These are phyloP conservation scores for Babesia caballi DNA, from an alignment of 169 alveolate species.

Conservation along the genomic window DNA sequence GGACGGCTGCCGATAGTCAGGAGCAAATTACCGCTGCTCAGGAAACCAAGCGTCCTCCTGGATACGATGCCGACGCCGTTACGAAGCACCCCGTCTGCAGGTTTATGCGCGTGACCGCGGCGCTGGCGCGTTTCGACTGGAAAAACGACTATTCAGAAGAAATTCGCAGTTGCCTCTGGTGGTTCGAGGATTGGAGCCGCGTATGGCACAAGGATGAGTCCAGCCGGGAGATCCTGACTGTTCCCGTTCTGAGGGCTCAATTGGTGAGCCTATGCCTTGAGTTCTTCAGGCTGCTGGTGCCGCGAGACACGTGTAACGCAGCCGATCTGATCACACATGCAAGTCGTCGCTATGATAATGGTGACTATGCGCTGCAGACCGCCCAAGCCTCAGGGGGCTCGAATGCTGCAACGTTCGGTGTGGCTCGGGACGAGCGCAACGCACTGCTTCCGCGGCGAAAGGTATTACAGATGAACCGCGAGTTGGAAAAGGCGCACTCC, in stretches of 20 bases:
- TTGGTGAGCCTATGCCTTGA: background rate
- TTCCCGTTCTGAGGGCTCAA: slow-evolving; percentile 3
- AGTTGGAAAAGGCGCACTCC: no score
- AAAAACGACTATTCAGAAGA: slow-evolving; percentile 1
- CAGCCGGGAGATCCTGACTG: background rate
- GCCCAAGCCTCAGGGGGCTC: no score
- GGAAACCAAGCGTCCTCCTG: background rate
- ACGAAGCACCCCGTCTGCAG: slow-evolving; percentile 32
- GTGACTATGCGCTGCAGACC: no score
- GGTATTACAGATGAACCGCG: no score
- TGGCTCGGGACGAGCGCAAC: no score
- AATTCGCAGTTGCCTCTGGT: background rate
- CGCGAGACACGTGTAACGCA: background rate
- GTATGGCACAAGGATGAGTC: background rate
- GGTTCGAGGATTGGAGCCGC: slow-evolving; percentile 6
- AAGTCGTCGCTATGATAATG: no score
- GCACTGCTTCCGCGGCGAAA: no score
- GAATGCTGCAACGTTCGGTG: no score
- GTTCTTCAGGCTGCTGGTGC: slow-evolving; percentile 25
- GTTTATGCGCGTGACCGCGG: slow-evolving; percentile 18
- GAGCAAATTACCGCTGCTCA: no score
- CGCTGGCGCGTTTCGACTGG: slow-evolving; percentile 11
- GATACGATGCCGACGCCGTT: slow-evolving; percentile 2
- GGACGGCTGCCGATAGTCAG: no score
- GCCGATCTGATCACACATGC: background rate